Base-by-base conservation (phyloP, 1,284 basidiomycete genomes). In the Ustilago hordei region DNA sequence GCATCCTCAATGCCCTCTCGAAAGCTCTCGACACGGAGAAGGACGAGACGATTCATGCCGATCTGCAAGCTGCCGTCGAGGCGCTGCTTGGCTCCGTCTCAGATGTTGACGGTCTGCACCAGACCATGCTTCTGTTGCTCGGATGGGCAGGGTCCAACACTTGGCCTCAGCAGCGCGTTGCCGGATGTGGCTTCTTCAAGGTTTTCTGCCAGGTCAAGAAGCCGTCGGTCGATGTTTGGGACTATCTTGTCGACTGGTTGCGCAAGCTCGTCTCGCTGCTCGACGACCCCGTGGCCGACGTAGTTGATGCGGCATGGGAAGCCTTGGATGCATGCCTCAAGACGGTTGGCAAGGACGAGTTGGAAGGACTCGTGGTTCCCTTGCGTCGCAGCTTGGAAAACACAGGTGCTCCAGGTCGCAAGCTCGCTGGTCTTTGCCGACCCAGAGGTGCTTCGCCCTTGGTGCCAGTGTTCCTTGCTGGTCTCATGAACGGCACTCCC, bases 201-300 rank as follows among this genome's bases (percentile, higher is more conserved):
- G 79, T 66, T 50, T 83, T 84, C 72, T 81, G 80, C 70, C 62
- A 66, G 45, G 81, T 75, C 64, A 80, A 81, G 75, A 74, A 75
- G 67, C 34, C 70, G 5, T 70, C 69, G 47, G 66, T 82, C 23
- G 70, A 77, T 34, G 65, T 84, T 36, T 66, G 67, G 53, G 84
- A 83, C 62, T 99, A 98, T 86, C 91, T 93, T 17, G 89, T 95
- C 64, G 95, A 98, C 86, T 98, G 95, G 95, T 90, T 99, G 67
- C 92, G 95, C n/a, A 93, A 95, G 80, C 89, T 99, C 15, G 89
- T 99, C 4, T 90, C 93, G 0, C 88, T 94, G 4, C 89, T 98
- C 69, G 95, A 96, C 80, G 96, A 98, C 83, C 87, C 88, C 8
- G 89, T 91, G 70, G 88, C 90, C 2, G 86, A 88, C 0, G 94